phyloP scores from a whole-genome alignment of 2,329 filamentous ascomycete genomes.

The Monosporascus ibericus region DNA sequence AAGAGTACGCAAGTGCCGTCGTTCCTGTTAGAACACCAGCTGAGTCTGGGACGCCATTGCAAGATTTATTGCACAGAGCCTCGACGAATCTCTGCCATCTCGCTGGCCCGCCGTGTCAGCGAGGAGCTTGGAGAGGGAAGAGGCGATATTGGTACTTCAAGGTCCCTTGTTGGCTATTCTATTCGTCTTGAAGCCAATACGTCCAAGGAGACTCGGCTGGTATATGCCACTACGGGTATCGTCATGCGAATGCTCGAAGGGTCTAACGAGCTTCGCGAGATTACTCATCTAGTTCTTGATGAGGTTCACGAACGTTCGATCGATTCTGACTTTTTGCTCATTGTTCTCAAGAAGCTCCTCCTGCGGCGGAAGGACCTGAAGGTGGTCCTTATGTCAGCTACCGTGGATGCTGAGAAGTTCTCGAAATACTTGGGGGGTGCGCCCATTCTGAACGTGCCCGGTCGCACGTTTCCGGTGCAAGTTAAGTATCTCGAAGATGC shows the following conservation, averaged over 20 bases:
- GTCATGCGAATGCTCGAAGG: conserved; percentile 97
- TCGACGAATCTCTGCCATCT: conserved; percentile 91
- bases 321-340: conserved; percentile 91
- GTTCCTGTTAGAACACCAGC: conserved; percentile 84
- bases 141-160: conserved; percentile 71
- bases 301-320: conserved; percentile 96
- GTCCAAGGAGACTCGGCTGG: conserved; percentile 71
- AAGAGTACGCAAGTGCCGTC: conserved; percentile 98
- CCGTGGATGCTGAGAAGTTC: conserved; percentile 86
- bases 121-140: conserved; percentile 87
- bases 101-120: conserved; percentile 84
- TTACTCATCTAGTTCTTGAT: conserved; percentile 93
- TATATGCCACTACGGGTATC: conserved; percentile 87
- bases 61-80: conserved; percentile 96
- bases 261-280: conserved; percentile 76
- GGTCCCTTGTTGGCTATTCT: conserved; percentile 88
- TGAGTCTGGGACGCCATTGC: conserved; percentile 72
- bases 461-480: conserved; percentile 86
- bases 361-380: conserved; percentile 74
- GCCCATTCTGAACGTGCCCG: conserved; percentile 84
- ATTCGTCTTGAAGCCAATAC: conserved; percentile 89
- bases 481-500: conserved; percentile 89
- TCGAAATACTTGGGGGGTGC: conserved; percentile 82
- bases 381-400: conserved; percentile 95
- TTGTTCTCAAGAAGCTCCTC: conserved; percentile 82